A percentile compares a stretch with the other conserved stretches of the same genome.
These are phyloP conservation scores for Microbotryum intermedium DNA, from an alignment of 1,284 basidiomycete species.

Conservation along the genomic window DNA sequence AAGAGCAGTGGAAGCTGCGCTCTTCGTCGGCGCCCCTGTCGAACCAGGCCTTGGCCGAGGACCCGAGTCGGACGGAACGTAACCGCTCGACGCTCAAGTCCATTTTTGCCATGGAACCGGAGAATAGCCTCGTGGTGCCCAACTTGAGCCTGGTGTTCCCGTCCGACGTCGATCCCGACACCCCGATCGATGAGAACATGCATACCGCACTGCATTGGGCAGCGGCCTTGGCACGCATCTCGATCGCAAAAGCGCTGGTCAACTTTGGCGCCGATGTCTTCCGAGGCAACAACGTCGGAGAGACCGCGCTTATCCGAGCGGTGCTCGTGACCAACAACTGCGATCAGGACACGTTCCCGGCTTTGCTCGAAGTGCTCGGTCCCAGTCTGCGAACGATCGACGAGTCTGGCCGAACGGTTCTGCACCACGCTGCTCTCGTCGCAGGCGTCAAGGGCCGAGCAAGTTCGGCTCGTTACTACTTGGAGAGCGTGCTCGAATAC, in stretches of 20 bases:
- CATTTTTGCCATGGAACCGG: slow-evolving; percentile 23
- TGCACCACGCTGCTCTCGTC: slow-evolving; percentile 90
- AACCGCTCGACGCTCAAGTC: slow-evolving; percentile 19
- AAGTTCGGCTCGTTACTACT: slow-evolving; percentile 76
- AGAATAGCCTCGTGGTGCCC: slow-evolving; percentile 39
- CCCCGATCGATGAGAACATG: slow-evolving; percentile 82
- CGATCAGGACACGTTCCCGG: slow-evolving; percentile 62
- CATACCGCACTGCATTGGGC: slow-evolving; percentile 94
- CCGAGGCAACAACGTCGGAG: slow-evolving; percentile 84
- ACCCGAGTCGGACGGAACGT: slow-evolving; percentile 8
- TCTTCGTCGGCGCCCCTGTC: not conserved
- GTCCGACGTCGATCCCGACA: slow-evolving; percentile 56
- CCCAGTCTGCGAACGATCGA: slow-evolving; percentile 81
- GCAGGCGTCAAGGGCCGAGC: slow-evolving; percentile 85
- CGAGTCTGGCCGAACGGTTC: slow-evolving; percentile 72
- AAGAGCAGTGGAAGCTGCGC: slow-evolving; percentile 1
- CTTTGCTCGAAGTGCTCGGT: slow-evolving; percentile 47
- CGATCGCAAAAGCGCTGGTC: slow-evolving; percentile 56
- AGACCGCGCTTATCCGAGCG: slow-evolving; percentile 88
- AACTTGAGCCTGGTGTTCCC: slow-evolving; percentile 23
- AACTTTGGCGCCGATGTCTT: slow-evolving; percentile 74
- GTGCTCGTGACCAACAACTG: slow-evolving; percentile 82
- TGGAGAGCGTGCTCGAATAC: slow-evolving; percentile 75
- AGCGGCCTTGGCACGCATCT: slow-evolving; percentile 67
- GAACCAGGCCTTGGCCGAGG: slow-evolving; percentile 5